Conservation (phyloP, 176 grass and related monocot species). For the Carex cristatella region DNA sequence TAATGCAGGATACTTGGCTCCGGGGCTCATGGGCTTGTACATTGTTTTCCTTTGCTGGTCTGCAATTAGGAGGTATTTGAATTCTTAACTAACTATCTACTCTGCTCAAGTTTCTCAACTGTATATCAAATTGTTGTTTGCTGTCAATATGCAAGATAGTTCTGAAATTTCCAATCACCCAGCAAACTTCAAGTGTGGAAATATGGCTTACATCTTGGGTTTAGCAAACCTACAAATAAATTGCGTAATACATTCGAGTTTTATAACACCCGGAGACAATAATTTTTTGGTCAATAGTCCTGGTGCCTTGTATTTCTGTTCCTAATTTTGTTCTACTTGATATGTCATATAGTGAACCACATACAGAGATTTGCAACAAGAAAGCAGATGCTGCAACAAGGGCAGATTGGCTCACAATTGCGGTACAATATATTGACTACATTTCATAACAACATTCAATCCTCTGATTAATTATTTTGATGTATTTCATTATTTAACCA, state of each 20-base stretch:
- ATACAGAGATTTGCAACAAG: conserved; percentile 70
- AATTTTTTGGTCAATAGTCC: not conserved
- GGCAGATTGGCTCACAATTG: conserved; percentile 82
- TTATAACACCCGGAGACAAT: not conserved
- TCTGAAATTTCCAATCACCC: not conserved
- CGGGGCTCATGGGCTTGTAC: conserved; percentile 87
- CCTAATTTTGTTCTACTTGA: not conserved
- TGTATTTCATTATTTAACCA: not conserved
- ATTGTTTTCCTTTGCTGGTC: conserved; percentile 92
- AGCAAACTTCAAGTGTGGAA: not conserved
- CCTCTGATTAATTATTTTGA: not conserved
- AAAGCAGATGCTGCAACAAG: conserved; percentile 58
- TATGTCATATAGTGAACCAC: conserved; percentile 56
- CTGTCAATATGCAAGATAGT: not conserved
- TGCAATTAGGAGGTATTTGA: conserved; percentile 67
- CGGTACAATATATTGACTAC: conserved; percentile 36
- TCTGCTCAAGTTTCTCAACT: not conserved
- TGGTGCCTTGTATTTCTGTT: not conserved
- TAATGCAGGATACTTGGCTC: conserved; percentile 69
- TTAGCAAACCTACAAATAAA: not conserved
- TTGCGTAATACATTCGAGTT: not conserved
- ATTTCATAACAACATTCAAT: not conserved
- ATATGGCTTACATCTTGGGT: not conserved
- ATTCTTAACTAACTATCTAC: not conserved
- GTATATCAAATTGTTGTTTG: not conserved